Evolutionary conservation across 208 protist genomes (phyloP).

Genomic region (Acanthamoeba castellanii): DNA sequence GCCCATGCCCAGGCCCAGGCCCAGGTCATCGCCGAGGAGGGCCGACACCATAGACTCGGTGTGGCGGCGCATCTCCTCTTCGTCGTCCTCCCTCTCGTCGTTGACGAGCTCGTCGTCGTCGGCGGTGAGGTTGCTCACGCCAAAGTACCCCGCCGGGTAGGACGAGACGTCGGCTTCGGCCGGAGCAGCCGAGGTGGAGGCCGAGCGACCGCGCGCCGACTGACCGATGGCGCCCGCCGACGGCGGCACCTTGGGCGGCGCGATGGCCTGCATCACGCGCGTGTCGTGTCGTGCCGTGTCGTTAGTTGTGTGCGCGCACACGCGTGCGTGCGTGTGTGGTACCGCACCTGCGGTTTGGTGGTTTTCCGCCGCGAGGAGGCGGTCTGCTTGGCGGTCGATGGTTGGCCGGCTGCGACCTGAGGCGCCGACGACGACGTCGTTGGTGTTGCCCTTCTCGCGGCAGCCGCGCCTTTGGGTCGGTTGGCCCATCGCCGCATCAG

Average conservation of each 20-base stretch:
- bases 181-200: not conserved
- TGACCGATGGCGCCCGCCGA: not conserved
- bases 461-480: not conserved
- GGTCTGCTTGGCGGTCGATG: not conserved
- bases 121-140: not conserved
- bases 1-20: not conserved
- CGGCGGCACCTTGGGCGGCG: not conserved
- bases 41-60: conserved; percentile 49
- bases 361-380: not conserved
- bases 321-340: not conserved
- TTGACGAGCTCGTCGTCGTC: not conserved
- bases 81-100: not conserved
- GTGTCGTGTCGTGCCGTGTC: not conserved
- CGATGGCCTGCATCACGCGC: not conserved
- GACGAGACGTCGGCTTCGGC: not conserved
- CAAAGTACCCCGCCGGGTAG: not conserved
- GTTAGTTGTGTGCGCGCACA: not conserved
- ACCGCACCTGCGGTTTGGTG: not conserved
- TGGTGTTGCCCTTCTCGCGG: not conserved
- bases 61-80: conserved; percentile 28
- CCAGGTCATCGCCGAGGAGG: conserved; percentile 25
- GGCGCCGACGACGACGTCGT: too few relatives aligned
- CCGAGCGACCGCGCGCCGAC: not conserved
- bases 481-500: not conserved
- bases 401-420: not conserved